A percentile compares a stretch with the other conserved stretches of the same genome.
These are phyloP conservation scores for Neurospora sp. DNA, from an alignment of 495 filamentous ascomycete genomes.

Conservation along the genomic window DNA sequence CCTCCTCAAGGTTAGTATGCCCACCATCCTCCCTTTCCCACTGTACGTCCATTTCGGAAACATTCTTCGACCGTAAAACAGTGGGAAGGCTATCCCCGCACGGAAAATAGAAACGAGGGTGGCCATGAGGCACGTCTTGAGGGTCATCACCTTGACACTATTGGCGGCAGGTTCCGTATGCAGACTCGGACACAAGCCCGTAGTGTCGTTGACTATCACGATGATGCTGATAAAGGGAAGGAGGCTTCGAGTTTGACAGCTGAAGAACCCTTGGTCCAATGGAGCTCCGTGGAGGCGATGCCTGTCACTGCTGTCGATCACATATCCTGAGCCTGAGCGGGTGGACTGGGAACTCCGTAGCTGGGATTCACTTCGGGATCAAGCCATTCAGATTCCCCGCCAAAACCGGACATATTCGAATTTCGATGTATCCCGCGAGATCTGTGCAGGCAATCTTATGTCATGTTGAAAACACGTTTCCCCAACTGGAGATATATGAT, in stretches of 20 bases:
- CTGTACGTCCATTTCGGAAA: background rate
- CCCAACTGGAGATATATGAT: background rate
- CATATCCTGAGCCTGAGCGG: background rate
- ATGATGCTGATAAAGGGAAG: background rate
- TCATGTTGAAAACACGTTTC: background rate
- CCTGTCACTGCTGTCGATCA: background rate
- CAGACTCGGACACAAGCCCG: background rate
- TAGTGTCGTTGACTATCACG: background rate
- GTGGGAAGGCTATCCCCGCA: background rate
- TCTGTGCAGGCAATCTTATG: background rate
- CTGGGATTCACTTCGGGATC: background rate
- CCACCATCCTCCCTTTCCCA: background rate
- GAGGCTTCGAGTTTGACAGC: background rate
- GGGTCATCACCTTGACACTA: background rate
- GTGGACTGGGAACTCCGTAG: no score
- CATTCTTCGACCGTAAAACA: background rate
- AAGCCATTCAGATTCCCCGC: background rate
- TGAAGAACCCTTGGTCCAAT: background rate
- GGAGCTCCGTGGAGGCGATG: background rate
- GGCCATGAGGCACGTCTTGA: background rate
- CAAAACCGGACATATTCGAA: background rate
- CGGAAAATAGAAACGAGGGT: background rate
- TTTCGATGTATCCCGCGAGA: background rate
- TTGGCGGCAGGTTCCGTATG: background rate
- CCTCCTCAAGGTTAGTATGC: background rate